Evolutionary conservation across 768 basidiomycete genomes (phyloP), one percentile per base, ranked within the genome.

Genomic region (Mrakia frigida): DNA sequence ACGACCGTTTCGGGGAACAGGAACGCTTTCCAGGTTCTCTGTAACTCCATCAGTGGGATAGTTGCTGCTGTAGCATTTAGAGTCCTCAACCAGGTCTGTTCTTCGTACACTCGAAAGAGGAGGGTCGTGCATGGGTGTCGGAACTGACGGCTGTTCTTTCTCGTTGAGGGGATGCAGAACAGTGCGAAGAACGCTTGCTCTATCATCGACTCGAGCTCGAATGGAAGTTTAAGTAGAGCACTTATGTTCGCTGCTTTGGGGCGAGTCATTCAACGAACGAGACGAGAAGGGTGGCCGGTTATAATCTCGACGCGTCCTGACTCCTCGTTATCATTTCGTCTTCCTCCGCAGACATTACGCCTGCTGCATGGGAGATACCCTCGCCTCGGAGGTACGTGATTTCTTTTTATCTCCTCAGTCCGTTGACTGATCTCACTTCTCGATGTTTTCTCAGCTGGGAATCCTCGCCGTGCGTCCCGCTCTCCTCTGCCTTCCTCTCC

Each of bases 361-460:
- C 3, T 94, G 92, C 83, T 93, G 91, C 81, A 86, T 94, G 13
- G 94, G 92, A 7, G 94, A 97, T 80, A 97, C 94, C 0, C 88
- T 98, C 2, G 94, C 94, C 0, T 95, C 93, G 13, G 95, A 97
- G 67, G 79, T 80, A 16, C 46, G 16, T 39, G 76, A 67, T 16
- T 1, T 16, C 68, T 56, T n/a, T 83, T n/a, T 46, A 18, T 46
- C 43, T 18, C 43, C 7, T 46, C 43, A n/a, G n/a, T n/a, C n/a
- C n/a, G n/a, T 16, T 46, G 2, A 14, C 43, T 46, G 43, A 46
- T 46, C 43, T 50, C 16, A n/a, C n/a, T n/a, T n/a, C 14, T 18
- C 13, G 21, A n/a, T n/a, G n/a, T n/a, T n/a, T 37, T 13, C 14
- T 7, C 9, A 65, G 63, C 63, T 65, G 6, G 63, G 63, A 1